Evolutionary conservation across 1,284 basidiomycete genomes (phyloP), one percentile per base, ranked within the genome.

Genomic region (Phylloboletellus chloephorus): DNA sequence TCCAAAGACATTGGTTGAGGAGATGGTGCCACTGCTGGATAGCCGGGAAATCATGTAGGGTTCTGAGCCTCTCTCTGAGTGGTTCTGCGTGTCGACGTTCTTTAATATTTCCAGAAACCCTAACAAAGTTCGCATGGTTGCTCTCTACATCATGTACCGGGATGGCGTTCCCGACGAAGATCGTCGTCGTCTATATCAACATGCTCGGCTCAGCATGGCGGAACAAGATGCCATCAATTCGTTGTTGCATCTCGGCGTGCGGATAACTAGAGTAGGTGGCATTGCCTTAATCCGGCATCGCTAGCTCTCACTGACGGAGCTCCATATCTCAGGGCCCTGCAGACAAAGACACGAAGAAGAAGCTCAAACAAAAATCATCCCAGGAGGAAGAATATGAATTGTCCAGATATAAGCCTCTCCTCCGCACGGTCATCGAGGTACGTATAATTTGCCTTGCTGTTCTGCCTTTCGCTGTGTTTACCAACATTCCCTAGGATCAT

Each of bases 131-230:
- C 88, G 96, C 44, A 88, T 99, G 55, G 90, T 99, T 47, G 91
- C 95, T 5, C 72, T 98, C 12, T 99, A 98, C 65, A 92, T 98
- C 55, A 82, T 97, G 63, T 82, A 87, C 65, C 84, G 93, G 32
- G 95, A 98, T 55, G 96, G 96, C 33, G 95, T 98, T 7, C 93
- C 95, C 13, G 95, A 98, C 44, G 96, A 98, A 60, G 96, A 99
- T 66, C 79, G 91, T 42, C 79, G 93, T 48, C 73, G 96, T 44
- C 66, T 99, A 44, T 98, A 95, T 63, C 94, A 98, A 62, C 96
- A 99, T 61, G 96, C 96, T n/a, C 74, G 91, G 23, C 68, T 99
- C 33, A 78, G 80, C 3, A 66, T 94, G 39, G 76, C 88, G 16
- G 96, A 99, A 60, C 93, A 96, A 68, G 95, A 98, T 56, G 88